Evolutionary conservation across 495 filamentous ascomycete genomes (phyloP).

Genomic region (Cladorrhinum samala): DNA sequence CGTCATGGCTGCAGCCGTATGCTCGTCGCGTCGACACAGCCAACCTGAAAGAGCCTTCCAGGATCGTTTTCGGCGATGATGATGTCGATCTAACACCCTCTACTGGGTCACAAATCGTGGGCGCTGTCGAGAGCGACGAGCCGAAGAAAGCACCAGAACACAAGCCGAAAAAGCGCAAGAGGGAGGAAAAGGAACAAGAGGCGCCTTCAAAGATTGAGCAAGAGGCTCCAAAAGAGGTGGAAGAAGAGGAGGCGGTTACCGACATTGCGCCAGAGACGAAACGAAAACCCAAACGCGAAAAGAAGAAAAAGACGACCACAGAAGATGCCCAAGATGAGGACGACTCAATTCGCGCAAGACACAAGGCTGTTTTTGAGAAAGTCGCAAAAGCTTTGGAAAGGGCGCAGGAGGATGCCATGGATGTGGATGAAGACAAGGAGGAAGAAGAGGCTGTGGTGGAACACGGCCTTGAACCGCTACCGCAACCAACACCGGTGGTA

Average conservation of each 20-base stretch:
- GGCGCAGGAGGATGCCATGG: slow-evolving; percentile 22
- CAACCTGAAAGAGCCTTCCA: neutral
- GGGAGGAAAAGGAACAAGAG: neutral
- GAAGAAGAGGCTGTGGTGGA: slow-evolving; percentile 39
- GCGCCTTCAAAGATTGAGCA: slow-evolving; percentile 2
- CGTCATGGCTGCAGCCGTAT: slow-evolving; percentile 4
- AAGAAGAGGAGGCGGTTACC: neutral
- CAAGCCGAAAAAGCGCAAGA: neutral
- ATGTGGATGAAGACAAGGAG: slow-evolving; percentile 20
- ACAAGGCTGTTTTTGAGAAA: slow-evolving; percentile 43
- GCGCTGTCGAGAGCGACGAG: neutral
- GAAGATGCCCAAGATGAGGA: slow-evolving; percentile 11
- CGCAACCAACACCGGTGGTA: slow-evolving; percentile 61
- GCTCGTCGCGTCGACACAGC: neutral
- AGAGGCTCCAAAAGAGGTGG: slow-evolving; percentile 2
- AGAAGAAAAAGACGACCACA: slow-evolving; percentile 30
- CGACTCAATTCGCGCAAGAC: slow-evolving; percentile 25
- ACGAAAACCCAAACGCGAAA: slow-evolving; percentile 21
- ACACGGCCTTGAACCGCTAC: slow-evolving; percentile 67
- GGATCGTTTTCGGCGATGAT: slow-evolving; percentile 3
- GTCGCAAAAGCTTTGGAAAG: slow-evolving; percentile 38
- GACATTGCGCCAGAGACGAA: neutral
- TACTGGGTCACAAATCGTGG: slow-evolving; percentile 1
- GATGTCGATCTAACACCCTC: neutral
- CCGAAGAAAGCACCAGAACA: neutral